phyloP scores from a whole-genome alignment of 1,139 yeast genomes.

The Ogataea hybrid region DNA sequence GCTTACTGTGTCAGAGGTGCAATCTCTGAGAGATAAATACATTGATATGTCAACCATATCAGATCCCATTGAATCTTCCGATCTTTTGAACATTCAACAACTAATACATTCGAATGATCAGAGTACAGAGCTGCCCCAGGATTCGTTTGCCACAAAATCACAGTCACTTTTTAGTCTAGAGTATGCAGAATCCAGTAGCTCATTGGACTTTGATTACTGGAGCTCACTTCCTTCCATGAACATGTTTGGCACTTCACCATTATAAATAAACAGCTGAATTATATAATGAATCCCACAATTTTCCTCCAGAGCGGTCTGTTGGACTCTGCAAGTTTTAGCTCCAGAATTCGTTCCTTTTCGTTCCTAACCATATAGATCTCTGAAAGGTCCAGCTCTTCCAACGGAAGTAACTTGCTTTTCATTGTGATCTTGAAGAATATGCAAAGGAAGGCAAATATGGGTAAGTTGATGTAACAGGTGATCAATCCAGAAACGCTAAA shows the following conservation, averaged over 20 bases:
- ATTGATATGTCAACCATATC: not conserved
- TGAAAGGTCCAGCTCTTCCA: not conserved
- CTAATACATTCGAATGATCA: not conserved
- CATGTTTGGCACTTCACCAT: not conserved
- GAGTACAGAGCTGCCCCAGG: not conserved
- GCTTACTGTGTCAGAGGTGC: not conserved
- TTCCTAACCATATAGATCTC: not conserved
- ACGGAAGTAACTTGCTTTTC: not conserved
- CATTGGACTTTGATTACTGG: not conserved
- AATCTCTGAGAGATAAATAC: not conserved
- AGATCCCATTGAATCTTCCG: not conserved
- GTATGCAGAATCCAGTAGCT: not conserved
- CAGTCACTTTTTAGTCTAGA: not conserved
- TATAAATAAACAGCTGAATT: not conserved
- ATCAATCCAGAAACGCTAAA: not conserved
- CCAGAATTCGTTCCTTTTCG: not conserved
- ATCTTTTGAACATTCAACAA: not conserved
- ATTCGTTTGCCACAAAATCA: not conserved
- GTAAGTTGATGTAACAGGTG: not conserved
- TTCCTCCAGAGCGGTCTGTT: not conserved
- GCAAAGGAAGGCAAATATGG: not conserved
- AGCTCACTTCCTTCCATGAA: not conserved
- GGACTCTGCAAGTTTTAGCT: not conserved
- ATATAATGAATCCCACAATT: not conserved
- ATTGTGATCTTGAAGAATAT: not conserved